Evolutionary conservation across 2,329 filamentous ascomycete genomes (phyloP).

Genomic region (Trichoderma breve): DNA sequence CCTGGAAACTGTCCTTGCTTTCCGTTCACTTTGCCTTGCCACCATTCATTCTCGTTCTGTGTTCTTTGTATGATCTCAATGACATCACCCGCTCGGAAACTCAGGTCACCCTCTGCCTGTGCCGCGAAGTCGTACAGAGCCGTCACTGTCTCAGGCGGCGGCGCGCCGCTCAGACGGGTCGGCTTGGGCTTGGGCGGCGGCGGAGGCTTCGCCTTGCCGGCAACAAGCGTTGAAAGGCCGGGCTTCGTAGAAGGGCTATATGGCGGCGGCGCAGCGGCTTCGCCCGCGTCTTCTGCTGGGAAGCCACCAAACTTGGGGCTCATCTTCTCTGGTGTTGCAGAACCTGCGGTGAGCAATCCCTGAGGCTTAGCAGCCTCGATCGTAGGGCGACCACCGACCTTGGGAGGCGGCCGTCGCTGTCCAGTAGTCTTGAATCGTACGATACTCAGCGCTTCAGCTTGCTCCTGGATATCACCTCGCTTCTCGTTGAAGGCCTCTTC

Average conservation of each 20-base stretch:
- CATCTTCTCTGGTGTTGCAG: slow-evolving; percentile 28
- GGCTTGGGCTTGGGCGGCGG: slow-evolving; percentile 77
- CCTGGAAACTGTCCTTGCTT: slow-evolving; percentile 92
- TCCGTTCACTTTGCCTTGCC: slow-evolving; percentile 77
- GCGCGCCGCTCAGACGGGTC: slow-evolving; percentile 63
- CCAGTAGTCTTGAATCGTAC: slow-evolving; percentile 90
- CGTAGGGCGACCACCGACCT: slow-evolving; percentile 57
- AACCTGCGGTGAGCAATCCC: slow-evolving; percentile 52
- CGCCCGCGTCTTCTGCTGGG: slow-evolving; percentile 45
- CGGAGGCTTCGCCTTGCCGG: slow-evolving; percentile 64
- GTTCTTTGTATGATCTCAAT: slow-evolving; percentile 86
- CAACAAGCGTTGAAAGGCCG: slow-evolving; percentile 43
- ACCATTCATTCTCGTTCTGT: slow-evolving; percentile 96
- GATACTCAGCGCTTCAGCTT: slow-evolving; percentile 79
- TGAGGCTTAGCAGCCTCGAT: slow-evolving; percentile 49
- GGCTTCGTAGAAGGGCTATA: slow-evolving; percentile 51
- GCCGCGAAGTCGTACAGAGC: slow-evolving; percentile 96
- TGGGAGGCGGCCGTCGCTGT: slow-evolving; percentile 56
- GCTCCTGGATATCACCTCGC: slow-evolving; percentile 82
- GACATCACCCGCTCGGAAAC: slow-evolving; percentile 78
- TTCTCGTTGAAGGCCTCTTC: slow-evolving; percentile 89
- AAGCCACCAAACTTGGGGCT: slow-evolving; percentile 38
- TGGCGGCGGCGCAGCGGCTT: slow-evolving; percentile 62
- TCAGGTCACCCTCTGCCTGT: slow-evolving; percentile 90
- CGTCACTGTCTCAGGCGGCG: slow-evolving; percentile 73